These are phyloP conservation scores for Gossypium davidsonii DNA, from an alignment of 441 rosid genomes.

Conservation along the genomic window DNA sequence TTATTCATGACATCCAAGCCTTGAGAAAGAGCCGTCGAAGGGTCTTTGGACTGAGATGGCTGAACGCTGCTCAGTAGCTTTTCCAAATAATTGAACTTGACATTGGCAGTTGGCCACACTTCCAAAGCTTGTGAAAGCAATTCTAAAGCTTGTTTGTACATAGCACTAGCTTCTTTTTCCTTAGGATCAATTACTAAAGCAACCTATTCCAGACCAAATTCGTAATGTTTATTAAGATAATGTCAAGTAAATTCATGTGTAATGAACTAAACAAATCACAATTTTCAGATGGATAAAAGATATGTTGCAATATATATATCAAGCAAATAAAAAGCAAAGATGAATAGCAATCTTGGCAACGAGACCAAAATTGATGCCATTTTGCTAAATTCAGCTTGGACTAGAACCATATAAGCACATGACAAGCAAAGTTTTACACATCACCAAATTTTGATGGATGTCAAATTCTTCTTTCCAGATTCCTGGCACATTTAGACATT, in stretches of 20 bases:
- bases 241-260: neutral
- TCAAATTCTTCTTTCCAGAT: neutral
- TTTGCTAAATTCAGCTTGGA: neutral
- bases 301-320: neutral
- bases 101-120: conserved; percentile 98
- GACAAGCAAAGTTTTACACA: neutral
- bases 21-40: conserved; percentile 89
- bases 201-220: conserved; percentile 49
- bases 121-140: conserved; percentile 94
- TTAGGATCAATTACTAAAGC: conserved; percentile 97
- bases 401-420: neutral
- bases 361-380: neutral
- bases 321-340: neutral
- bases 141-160: conserved; percentile 92
- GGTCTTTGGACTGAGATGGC: conserved; percentile 90
- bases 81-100: conserved; percentile 82
- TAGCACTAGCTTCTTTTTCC: conserved; percentile 85
- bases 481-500: neutral
- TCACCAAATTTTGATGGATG: neutral
- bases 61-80: conserved; percentile 81
- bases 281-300: neutral
- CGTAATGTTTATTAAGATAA: neutral
- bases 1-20: conserved; percentile 99
- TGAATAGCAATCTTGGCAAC: neutral
- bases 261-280: neutral